A percentile compares a stretch with the other conserved stretches of the same genome.
phyloP scores from a whole-genome alignment of 352 stramenopile genomes.

The Phytophthora chlamydospora region DNA sequence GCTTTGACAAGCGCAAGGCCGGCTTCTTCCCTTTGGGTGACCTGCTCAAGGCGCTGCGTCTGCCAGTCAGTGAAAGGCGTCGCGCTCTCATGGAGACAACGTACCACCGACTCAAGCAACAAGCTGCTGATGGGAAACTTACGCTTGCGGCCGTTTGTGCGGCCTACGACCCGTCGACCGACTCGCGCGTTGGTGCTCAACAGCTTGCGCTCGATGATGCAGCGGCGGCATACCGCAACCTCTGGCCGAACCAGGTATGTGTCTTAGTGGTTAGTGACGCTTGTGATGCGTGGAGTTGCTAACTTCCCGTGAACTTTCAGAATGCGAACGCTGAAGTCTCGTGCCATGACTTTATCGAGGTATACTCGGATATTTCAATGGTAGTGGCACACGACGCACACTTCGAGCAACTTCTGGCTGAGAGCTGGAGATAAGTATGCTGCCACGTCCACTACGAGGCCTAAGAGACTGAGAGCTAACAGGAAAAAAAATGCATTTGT shows the following conservation, averaged over 20 bases:
- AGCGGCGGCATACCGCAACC: conserved; percentile 44
- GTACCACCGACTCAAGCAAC: conserved; percentile 50
- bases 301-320: conserved; percentile 3
- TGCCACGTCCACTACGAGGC: no score
- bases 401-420: conserved; percentile 68
- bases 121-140: conserved; percentile 43
- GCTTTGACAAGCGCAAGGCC: conserved; percentile 70
- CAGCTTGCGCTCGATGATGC: conserved; percentile 45
- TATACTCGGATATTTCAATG: conserved; percentile 75
- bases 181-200: conserved; percentile 55
- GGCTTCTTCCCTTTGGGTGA: conserved; percentile 61
- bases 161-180: conserved; percentile 65
- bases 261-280: background rate
- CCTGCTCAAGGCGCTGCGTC: conserved; percentile 52
- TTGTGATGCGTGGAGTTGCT: conserved; percentile 2
- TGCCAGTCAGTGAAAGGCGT: conserved; percentile 39
- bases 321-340: conserved; percentile 46
- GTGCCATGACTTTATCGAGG: conserved; percentile 63
- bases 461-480: no score
- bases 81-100: conserved; percentile 44
- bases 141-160: conserved; percentile 47
- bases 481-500: conserved; percentile 18
- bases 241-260: conserved; percentile 48
- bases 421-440: conserved; percentile 66
- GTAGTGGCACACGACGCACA: conserved; percentile 63